Percentiles rank a stretch among this genome's conserved stretches.
These are phyloP conservation scores for Platanus orientalis DNA, from an alignment of 164 flowering plant species.

Conservation along the genomic window DNA sequence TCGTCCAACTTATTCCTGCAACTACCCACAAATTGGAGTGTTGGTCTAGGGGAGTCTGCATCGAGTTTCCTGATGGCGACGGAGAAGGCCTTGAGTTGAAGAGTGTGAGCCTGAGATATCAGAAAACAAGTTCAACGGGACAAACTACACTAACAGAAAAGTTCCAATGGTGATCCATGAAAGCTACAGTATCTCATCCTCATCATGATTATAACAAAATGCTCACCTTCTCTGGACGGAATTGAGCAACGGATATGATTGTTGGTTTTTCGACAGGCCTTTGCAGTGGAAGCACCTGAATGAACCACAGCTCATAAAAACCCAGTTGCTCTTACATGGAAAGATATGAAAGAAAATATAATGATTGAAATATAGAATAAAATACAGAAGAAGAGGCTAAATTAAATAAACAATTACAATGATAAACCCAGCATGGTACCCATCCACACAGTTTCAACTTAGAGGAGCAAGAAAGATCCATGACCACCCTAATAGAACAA, in stretches of 20 bases:
- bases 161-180: too few relatives aligned
- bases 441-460: too few relatives aligned
- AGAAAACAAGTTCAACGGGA: slow-evolving; percentile 10
- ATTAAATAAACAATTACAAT: too few relatives aligned
- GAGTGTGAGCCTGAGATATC: slow-evolving; percentile 62
- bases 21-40: slow-evolving; percentile 93
- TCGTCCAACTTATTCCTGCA: slow-evolving; percentile 83
- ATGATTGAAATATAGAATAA: too few relatives aligned
- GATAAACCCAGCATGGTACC: too few relatives aligned
- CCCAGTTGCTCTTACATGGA: too few relatives aligned
- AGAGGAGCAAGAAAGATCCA: too few relatives aligned
- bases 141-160: slow-evolving; percentile 13
- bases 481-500: too few relatives aligned
- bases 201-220: slow-evolving; percentile 11
- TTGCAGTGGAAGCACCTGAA: slow-evolving; percentile 79
- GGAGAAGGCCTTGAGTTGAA: slow-evolving; percentile 93
- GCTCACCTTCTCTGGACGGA: slow-evolving; percentile 98
- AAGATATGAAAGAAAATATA: too few relatives aligned
- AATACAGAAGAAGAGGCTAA: too few relatives aligned
- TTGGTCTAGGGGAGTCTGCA: slow-evolving; percentile 55
- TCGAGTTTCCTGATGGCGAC: slow-evolving; percentile 52
- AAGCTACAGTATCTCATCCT: too few relatives aligned
- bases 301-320: too few relatives aligned
- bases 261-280: slow-evolving; percentile 36
- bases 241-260: slow-evolving; percentile 88